phyloP scores from a whole-genome alignment of 768 basidiomycete species.

The Dendrothele bispora region DNA sequence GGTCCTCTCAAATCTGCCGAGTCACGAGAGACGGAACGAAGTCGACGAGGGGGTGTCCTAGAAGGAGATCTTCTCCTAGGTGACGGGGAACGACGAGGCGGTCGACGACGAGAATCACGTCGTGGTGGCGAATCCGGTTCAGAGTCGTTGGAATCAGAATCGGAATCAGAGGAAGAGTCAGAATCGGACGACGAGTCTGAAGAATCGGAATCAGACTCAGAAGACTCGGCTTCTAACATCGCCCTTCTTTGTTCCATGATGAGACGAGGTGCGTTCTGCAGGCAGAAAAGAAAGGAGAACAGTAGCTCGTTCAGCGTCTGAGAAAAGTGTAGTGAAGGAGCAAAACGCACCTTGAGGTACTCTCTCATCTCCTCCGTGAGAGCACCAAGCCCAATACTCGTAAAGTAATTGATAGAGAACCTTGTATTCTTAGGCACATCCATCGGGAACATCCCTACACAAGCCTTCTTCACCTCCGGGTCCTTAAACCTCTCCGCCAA shows the following conservation, averaged over 20 bases:
- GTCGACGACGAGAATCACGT: conserved; percentile 37
- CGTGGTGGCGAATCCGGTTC: conserved; percentile 25
- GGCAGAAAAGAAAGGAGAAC: conserved; percentile 3
- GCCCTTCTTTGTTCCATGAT: conserved; percentile 95
- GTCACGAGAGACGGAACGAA: conserved; percentile 8
- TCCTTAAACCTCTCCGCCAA: conserved; percentile 92
- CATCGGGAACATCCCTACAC: conserved; percentile 88
- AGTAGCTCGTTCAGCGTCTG: no score
- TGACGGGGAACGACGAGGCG: conserved; percentile 21
- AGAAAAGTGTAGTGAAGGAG: conserved; percentile 7
- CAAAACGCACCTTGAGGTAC: conserved; percentile 75
- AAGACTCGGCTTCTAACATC: conserved; percentile 70
- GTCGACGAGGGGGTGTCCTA: conserved; percentile 28
- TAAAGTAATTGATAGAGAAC: conserved; percentile 97
- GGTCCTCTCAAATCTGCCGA: conserved; percentile 8
- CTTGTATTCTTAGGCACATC: conserved; percentile 97
- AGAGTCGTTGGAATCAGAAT: no score
- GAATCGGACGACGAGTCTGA: conserved; percentile 34
- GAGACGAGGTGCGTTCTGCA: conserved; percentile 86
- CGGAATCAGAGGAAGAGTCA: conserved; percentile 28
- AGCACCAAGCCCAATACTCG: conserved; percentile 86
- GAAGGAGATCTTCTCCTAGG: conserved; percentile 24
- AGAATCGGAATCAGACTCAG: conserved; percentile 30
- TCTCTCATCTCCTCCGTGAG: conserved; percentile 97
- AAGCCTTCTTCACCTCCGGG: conserved; percentile 71